Evolutionary conservation across 2,329 filamentous ascomycete genomes (phyloP), one percentile per base, ranked within the genome.

Genomic region (Monilinia fructigena): DNA sequence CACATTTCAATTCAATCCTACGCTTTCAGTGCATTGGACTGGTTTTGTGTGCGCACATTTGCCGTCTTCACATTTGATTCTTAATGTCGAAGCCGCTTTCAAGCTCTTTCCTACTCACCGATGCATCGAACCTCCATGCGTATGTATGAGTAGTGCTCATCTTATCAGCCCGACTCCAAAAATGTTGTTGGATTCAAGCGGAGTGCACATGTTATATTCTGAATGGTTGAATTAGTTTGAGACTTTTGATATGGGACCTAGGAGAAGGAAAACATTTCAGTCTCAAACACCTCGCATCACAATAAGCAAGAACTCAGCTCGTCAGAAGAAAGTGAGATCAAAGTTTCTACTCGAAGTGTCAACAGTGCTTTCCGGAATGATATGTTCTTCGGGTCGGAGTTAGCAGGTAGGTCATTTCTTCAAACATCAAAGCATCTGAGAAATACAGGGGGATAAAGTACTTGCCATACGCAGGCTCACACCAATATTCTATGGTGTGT

Each of bases 11-110:
- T 65, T 65, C 55, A 45, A 42, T 59, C 45, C 55, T 65, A 38
- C 50, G 63, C 63, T 35, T 61, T 65, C 67, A 67, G 71, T 75
- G 65, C 61, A 48, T 66, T 71, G 70, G 62, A 59, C 18, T 26
- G 47, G 31, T 65, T 52, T 58, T 60, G 63, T 65, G 42, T 50
- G 63, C 35, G 47, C 26, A 65, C 55, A 65, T 60, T 40, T 16
- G 10, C 28, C 18, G 61, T 54, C 52, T 12, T 60, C 6, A 26
- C n/a, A 42, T 42, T 12, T 42, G 11, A 1, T 16, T 42, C 26
- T 26, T 6, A 16, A 10, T 18, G 2, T 56, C 6, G 12, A 40
- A 26, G 1, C 23, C 12, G 12, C 35, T 26, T 23, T 48, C 20
- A 20, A 60, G 56, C 42, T 35, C 28, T 48, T 48, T 20, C 16